phyloP scores from a whole-genome alignment of 108 stramenopile genomes.

The Pseudonitzschia multiseries region DNA sequence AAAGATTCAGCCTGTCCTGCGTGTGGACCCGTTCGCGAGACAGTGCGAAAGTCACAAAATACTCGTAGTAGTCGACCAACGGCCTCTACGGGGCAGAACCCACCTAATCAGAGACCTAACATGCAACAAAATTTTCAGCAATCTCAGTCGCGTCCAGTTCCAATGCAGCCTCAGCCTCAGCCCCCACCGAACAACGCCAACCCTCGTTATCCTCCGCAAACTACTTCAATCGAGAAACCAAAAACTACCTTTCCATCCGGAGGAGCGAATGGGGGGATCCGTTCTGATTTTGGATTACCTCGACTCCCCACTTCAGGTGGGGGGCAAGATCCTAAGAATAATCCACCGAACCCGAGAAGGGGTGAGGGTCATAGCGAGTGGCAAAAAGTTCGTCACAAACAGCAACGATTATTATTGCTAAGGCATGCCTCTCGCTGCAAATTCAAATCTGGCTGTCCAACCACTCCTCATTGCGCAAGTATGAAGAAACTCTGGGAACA shows the following conservation, averaged over 20 bases:
- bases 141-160: no score
- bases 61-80: constrained; percentile 8
- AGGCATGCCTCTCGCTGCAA: constrained; percentile 97
- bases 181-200: constrained; percentile 8
- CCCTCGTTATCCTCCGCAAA: constrained; percentile 9
- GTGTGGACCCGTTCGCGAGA: constrained; percentile 96
- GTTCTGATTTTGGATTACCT: constrained; percentile 4
- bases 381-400: constrained; percentile 94
- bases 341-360: neutral
- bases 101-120: neutral
- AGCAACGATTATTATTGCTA: constrained; percentile 93
- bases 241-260: neutral
- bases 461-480: constrained; percentile 93
- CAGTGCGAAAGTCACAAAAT: constrained; percentile 75
- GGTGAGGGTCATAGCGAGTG: constrained; percentile 48
- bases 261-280: constrained; percentile 6
- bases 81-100: constrained; percentile 5
- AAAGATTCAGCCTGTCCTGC: constrained; percentile 92
- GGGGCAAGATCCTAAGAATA: neutral
- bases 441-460: constrained; percentile 77
- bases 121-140: neutral
- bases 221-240: neutral
- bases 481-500: constrained; percentile 99
- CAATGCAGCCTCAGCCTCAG: constrained; percentile 18
- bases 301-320: constrained; percentile 7